These are phyloP conservation scores for Pythium sp. DNA, from an alignment of 352 stramenopile genomes.

Conservation along the genomic window DNA sequence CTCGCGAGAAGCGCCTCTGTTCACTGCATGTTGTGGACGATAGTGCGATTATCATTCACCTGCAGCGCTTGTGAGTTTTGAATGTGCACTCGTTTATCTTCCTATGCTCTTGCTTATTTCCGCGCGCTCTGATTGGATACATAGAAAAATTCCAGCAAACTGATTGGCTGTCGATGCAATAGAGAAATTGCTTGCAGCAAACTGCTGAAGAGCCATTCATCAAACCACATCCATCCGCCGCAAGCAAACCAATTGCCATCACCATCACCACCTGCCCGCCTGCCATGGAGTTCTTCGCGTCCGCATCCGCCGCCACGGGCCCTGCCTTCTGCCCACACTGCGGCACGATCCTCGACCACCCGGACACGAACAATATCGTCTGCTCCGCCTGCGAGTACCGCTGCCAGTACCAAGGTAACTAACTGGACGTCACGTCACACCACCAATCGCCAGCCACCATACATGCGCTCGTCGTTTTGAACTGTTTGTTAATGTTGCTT, in stretches of 20 bases:
- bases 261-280: slow-evolving; percentile 8
- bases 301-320: slow-evolving; percentile 48
- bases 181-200: neutral
- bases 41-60: no score
- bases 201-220: neutral
- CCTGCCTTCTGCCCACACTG: slow-evolving; percentile 88
- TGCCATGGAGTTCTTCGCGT: slow-evolving; percentile 75
- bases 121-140: no score
- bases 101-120: no score
- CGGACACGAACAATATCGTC: slow-evolving; percentile 85
- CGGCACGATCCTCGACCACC: slow-evolving; percentile 85
- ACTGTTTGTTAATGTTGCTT: no score
- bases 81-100: no score
- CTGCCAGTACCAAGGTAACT: slow-evolving; percentile 78
- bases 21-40: no score
- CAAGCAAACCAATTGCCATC: slow-evolving; percentile 12
- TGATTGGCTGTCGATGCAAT: neutral
- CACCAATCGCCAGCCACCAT: neutral
- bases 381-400: slow-evolving; percentile 84
- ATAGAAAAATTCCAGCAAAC: no score
- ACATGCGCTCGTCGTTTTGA: neutral
- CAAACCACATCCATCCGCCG: slow-evolving; percentile 2
- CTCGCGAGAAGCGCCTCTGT: no score
- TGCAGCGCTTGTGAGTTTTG: no score
- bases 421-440: neutral